Conservation (phyloP, 495 filamentous ascomycete genomes). For the Hypomontagnella submonticulosa region DNA sequence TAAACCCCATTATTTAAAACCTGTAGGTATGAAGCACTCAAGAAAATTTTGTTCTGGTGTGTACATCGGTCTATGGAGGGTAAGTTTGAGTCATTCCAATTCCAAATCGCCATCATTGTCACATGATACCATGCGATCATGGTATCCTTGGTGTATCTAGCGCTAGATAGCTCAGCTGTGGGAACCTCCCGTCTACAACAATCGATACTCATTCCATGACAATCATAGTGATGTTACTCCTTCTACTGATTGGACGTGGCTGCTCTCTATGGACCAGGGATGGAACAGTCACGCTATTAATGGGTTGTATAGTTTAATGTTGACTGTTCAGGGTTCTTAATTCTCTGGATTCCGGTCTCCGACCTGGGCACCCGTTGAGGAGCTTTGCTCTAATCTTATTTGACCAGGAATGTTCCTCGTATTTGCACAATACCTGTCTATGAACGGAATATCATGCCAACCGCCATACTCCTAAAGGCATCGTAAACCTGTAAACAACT, state of each 20-base stretch:
- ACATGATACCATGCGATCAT: too few relatives aligned
- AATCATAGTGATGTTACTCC: too few relatives aligned
- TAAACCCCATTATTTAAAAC: slow-evolving; percentile 21
- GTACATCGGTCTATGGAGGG: neutral
- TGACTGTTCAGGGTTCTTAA: too few relatives aligned
- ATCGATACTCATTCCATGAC: too few relatives aligned
- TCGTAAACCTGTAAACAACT: slow-evolving; percentile 13
- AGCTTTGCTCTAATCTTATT: neutral
- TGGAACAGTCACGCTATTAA: too few relatives aligned
- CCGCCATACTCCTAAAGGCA: neutral
- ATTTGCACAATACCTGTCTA: slow-evolving; percentile 12
- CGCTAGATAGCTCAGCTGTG: too few relatives aligned
- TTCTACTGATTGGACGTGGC: too few relatives aligned
- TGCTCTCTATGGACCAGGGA: too few relatives aligned
- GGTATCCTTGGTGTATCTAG: too few relatives aligned
- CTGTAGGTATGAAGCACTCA: neutral
- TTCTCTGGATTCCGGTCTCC: neutral
- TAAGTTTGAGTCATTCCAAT: slow-evolving; percentile 12
- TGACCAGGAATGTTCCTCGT: slow-evolving; percentile 1
- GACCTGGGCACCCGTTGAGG: neutral
- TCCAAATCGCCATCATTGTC: too few relatives aligned
- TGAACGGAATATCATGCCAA: neutral
- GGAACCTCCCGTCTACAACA: too few relatives aligned
- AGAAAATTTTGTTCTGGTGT: slow-evolving; percentile 4
- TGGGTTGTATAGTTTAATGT: too few relatives aligned